phyloP scores from a whole-genome alignment of 306 rosid species.

The Psophocarpus tetragonolobus region DNA sequence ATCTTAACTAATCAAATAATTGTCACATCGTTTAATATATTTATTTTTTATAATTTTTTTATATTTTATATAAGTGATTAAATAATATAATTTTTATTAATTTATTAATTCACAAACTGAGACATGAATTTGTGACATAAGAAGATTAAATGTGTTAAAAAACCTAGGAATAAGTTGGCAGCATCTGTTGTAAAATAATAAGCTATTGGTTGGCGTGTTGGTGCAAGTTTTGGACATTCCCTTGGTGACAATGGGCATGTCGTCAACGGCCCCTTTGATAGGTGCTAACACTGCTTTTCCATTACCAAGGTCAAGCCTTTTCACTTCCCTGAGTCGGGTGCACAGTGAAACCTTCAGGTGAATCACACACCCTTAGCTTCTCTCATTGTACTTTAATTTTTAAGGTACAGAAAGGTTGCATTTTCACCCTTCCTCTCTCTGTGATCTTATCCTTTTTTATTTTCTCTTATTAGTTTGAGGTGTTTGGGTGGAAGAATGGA shows the following conservation, averaged over 20 bases:
- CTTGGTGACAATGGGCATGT: not conserved
- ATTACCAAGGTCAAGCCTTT: not conserved
- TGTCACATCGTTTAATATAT: no score
- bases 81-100: no score
- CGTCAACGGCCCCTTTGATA: not conserved
- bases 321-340: not conserved
- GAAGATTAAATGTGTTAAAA: no score
- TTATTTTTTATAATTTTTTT: no score
- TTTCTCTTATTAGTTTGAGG: not conserved
- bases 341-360: conserved; percentile 9
- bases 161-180: no score
- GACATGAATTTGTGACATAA: no score
- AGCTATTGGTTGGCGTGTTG: no score
- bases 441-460: not conserved
- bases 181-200: no score
- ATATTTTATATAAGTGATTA: no score
- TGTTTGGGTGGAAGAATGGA: conserved; percentile 34
- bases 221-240: not conserved
- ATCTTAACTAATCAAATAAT: no score
- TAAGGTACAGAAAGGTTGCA: not conserved
- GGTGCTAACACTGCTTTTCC: not conserved
- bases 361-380: not conserved
- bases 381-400: not conserved
- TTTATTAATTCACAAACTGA: no score
- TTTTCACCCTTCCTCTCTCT: not conserved